Evolutionary conservation across 2,329 filamentous ascomycete genomes (phyloP).

Genomic region (Dryadomyces quercivorus): DNA sequence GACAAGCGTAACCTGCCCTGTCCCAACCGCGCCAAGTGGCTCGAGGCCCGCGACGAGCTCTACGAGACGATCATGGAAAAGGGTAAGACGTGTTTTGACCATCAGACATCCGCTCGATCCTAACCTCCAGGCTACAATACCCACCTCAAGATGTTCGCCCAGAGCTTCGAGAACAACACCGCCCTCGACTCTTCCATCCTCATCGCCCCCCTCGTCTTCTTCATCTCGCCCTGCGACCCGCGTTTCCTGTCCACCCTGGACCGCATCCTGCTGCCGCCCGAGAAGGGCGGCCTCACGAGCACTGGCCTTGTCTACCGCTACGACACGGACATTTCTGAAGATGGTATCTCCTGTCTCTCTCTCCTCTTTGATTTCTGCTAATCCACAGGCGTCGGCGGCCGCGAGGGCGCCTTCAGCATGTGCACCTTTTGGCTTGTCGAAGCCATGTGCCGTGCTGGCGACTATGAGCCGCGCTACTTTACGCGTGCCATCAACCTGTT

Average conservation of each 20-base stretch:
- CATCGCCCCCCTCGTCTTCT: slow-evolving; percentile 69
- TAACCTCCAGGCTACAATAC: slow-evolving; percentile 48
- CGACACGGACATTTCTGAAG: slow-evolving; percentile 54
- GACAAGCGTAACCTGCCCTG: slow-evolving; percentile 69
- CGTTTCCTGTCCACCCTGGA: slow-evolving; percentile 63
- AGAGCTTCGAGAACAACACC: slow-evolving; percentile 62
- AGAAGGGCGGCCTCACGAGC: slow-evolving; percentile 64
- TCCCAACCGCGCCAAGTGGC: slow-evolving; percentile 55
- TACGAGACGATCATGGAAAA: slow-evolving; percentile 72
- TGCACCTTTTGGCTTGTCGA: slow-evolving; percentile 77
- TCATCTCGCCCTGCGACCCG: slow-evolving; percentile 66
- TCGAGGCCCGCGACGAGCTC: slow-evolving; percentile 51
- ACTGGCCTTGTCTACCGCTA: slow-evolving; percentile 68
- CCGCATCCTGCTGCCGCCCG: slow-evolving; percentile 56
- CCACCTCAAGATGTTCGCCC: slow-evolving; percentile 56
- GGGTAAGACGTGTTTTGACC: slow-evolving; percentile 20
- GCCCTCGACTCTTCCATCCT: slow-evolving; percentile 63
- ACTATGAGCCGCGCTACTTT: slow-evolving; percentile 54
- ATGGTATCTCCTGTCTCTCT: slow-evolving; percentile 36
- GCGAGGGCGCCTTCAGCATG: slow-evolving; percentile 69
- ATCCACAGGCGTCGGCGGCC: slow-evolving; percentile 52
- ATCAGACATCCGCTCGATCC: not conserved
- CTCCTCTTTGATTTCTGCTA: not conserved
- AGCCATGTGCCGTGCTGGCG: slow-evolving; percentile 56
- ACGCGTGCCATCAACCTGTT: slow-evolving; percentile 54